Percentiles rank a stretch among this genome's conserved stretches.
phyloP scores from a whole-genome alignment of 75 land plant genomes.

The Cupressus sempervirens region DNA sequence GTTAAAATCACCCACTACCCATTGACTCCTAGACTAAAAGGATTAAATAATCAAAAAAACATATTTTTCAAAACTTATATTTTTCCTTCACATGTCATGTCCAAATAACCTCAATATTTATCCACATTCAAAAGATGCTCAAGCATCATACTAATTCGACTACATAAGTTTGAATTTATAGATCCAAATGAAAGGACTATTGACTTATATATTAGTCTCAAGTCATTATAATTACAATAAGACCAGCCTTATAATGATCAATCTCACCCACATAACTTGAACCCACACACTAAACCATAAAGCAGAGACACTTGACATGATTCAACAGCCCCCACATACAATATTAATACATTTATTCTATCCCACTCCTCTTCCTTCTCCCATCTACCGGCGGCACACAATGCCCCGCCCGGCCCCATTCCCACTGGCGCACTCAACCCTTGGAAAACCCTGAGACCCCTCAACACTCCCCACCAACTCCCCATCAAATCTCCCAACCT shows the following conservation, averaged over 20 bases:
- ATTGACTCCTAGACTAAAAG: too few species aligned
- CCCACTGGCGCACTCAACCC: background rate
- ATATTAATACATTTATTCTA: background rate
- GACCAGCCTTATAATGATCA: background rate
- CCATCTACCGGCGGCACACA: background rate
- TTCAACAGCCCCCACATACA: background rate
- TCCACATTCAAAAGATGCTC: too few species aligned
- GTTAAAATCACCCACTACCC: too few species aligned
- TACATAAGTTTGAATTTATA: too few species aligned
- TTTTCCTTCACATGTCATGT: too few species aligned
- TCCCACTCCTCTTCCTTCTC: too few species aligned
- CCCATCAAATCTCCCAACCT: slow-evolving; percentile 27
- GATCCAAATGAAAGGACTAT: background rate
- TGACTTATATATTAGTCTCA: too few species aligned
- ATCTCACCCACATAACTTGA: background rate
- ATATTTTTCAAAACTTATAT: too few species aligned
- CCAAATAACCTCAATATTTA: too few species aligned
- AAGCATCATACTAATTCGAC: too few species aligned
- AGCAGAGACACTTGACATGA: background rate
- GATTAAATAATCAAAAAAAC: too few species aligned
- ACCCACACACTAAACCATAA: background rate
- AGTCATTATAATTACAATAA: too few species aligned
- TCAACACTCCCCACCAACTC: background rate
- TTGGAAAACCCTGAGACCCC: background rate
- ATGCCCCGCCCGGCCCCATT: background rate